Conservation (phyloP, 2,329 filamentous ascomycete species). For the Microcyclosporella mali region DNA sequence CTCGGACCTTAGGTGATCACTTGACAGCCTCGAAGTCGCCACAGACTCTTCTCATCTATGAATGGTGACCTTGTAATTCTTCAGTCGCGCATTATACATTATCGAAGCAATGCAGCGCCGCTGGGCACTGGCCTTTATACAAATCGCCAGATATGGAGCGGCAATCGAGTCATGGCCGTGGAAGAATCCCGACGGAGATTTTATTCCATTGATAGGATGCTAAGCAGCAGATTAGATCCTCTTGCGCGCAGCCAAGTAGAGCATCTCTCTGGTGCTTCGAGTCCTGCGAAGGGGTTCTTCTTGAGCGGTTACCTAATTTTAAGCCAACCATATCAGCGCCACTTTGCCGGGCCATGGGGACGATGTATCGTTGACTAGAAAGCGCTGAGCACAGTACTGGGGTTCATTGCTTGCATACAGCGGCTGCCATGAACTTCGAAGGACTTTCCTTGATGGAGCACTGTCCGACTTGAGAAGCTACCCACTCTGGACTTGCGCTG, state of each 20-base stretch:
- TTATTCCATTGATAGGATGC: background rate
- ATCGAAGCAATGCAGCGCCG: background rate
- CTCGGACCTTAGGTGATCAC: no score
- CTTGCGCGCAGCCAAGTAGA: constrained; percentile 1
- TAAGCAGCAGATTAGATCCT: background rate
- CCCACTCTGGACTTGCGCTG: background rate
- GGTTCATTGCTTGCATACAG: background rate
- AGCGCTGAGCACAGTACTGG: background rate
- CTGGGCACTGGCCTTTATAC: background rate
- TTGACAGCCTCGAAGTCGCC: no score
- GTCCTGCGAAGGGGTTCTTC: background rate
- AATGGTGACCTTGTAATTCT: constrained; percentile 1
- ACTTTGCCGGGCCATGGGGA: background rate
- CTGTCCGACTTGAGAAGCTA: background rate
- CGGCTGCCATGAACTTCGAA: constrained; percentile 1
- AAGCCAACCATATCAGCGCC: constrained; percentile 1
- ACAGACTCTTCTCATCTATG: background rate
- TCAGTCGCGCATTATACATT: background rate
- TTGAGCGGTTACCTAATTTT: background rate
- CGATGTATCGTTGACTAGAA: background rate
- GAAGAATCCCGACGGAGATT: background rate
- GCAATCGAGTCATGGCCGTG: background rate
- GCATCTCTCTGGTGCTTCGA: background rate
- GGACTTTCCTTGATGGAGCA: constrained; percentile 2
- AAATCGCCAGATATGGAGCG: background rate